Evolutionary conservation across 345 rosid species (phyloP).

Genomic region (Eutrema yunnanense): DNA sequence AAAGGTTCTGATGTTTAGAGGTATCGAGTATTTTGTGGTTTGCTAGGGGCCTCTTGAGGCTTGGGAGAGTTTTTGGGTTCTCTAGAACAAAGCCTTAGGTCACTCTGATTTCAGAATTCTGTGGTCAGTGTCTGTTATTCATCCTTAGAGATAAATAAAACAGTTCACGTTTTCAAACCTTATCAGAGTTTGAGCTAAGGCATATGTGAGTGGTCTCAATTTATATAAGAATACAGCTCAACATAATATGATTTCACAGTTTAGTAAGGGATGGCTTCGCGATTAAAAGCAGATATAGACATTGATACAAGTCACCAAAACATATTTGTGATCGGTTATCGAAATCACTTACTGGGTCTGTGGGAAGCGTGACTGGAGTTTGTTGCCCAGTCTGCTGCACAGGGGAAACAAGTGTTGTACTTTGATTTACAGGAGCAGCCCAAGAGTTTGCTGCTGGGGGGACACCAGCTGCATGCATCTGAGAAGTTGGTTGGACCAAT

Average conservation of each 20-base stretch:
- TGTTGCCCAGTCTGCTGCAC: slow-evolving; percentile 55
- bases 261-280: background rate
- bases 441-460: slow-evolving; percentile 59
- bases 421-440: slow-evolving; percentile 52
- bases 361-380: slow-evolving; percentile 41
- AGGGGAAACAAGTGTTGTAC: slow-evolving; percentile 37
- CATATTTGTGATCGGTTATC: background rate
- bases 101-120: background rate
- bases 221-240: background rate
- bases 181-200: background rate
- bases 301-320: background rate
- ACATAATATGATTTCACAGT: background rate
- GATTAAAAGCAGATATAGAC: background rate
- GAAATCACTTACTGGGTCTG: slow-evolving; percentile 47
- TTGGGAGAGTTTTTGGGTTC: background rate
- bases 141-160: background rate
- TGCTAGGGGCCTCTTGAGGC: background rate
- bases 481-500: slow-evolving; percentile 54
- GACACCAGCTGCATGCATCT: slow-evolving; percentile 41
- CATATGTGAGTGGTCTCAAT: background rate
- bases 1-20: background rate
- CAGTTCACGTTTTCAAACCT: background rate
- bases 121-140: background rate
- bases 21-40: background rate
- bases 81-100: background rate